These are phyloP conservation scores for Plasmodium gallinaceum DNA, from an alignment of 169 alveolate genomes.

Conservation along the genomic window DNA sequence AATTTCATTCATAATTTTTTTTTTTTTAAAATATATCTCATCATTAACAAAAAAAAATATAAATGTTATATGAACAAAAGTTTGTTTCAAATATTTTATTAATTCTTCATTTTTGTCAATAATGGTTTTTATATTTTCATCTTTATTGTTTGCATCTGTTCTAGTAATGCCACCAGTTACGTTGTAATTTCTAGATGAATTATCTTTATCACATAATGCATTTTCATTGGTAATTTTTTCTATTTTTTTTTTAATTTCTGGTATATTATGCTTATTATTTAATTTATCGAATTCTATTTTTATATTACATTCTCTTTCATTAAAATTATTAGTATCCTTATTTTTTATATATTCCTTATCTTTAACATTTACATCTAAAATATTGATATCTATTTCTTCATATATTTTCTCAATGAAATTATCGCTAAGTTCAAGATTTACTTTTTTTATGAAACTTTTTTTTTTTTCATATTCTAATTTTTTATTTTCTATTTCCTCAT, in stretches of 20 bases:
- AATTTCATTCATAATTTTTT: conserved; percentile 19
- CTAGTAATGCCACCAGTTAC: not conserved
- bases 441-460: conserved; percentile 8
- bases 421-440: conserved; percentile 34
- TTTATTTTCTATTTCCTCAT: conserved; percentile 4
- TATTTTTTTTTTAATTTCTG: not conserved
- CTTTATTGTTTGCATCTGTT: not conserved
- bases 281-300: not conserved
- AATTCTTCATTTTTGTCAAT: conserved; percentile 57
- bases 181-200: conserved; percentile 2
- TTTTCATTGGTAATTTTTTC: conserved; percentile 7
- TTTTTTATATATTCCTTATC: not conserved
- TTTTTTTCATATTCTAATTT: not conserved
- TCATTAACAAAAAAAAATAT: conserved; percentile 53
- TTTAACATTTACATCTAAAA: not conserved
- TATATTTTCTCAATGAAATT: conserved; percentile 31
- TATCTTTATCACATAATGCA: not conserved
- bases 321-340: not conserved
- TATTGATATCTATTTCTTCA: conserved; percentile 11
- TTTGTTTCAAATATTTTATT: conserved; percentile 20
- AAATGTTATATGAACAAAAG: conserved; percentile 42
- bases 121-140: conserved; percentile 4
- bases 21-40: conserved; percentile 44
- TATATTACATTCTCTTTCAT: not conserved
- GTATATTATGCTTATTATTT: not conserved